Percentiles rank a stretch among this genome's conserved stretches.
phyloP scores from a whole-genome alignment of 345 rosid genomes.

The Anastatica hierochuntica region DNA sequence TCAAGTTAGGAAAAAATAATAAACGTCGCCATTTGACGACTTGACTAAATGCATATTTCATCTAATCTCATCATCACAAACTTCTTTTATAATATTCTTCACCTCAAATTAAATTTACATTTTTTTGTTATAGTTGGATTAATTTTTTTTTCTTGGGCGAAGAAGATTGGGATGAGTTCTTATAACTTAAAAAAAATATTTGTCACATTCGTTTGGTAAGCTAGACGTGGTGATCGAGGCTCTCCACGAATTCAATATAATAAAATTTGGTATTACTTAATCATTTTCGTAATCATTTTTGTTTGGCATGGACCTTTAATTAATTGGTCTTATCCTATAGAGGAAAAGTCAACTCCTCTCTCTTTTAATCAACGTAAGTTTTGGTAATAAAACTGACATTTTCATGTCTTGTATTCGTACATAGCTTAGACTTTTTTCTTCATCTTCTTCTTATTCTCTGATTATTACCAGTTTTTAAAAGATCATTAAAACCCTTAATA shows the following conservation, averaged over 20 bases:
- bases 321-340: not conserved
- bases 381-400: slow-evolving; percentile 6
- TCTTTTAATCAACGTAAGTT: not conserved
- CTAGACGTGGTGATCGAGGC: slow-evolving; percentile 8
- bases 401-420: not conserved
- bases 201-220: not conserved
- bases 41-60: no score
- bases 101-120: no score
- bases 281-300: not conserved
- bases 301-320: slow-evolving; percentile 4
- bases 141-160: no score
- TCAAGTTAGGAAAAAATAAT: no score
- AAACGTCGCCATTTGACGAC: no score
- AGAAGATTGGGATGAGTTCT: no score
- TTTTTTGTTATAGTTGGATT: no score
- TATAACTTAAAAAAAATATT: no score
- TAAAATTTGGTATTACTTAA: not conserved
- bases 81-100: no score
- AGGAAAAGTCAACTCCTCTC: slow-evolving; percentile 21
- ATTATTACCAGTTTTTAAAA: no score
- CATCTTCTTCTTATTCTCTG: not conserved
- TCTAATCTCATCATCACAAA: no score
- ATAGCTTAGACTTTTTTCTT: not conserved
- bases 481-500: not conserved
- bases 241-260: not conserved